These are phyloP conservation scores for Candida sphagnicola DNA, from an alignment of 805 yeast species.

Conservation along the genomic window DNA sequence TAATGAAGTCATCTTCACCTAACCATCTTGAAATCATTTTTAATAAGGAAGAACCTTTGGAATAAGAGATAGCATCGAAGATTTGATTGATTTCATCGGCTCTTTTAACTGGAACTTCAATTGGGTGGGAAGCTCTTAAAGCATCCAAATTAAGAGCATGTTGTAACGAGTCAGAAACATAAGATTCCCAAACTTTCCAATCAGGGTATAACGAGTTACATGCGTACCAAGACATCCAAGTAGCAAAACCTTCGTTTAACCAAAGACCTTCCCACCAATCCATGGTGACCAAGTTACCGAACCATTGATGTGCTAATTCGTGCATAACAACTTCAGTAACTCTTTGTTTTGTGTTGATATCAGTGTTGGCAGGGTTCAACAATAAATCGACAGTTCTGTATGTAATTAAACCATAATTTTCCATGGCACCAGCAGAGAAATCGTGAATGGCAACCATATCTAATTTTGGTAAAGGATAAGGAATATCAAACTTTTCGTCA, in stretches of 20 bases:
- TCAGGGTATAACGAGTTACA: slow-evolving; percentile 74
- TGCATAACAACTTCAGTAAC: slow-evolving; percentile 86
- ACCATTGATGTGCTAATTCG: slow-evolving; percentile 91
- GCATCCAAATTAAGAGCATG: slow-evolving; percentile 73
- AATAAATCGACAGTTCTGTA: slow-evolving; percentile 74
- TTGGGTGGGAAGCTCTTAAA: slow-evolving; percentile 79
- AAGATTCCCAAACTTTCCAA: slow-evolving; percentile 85
- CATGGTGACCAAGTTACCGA: slow-evolving; percentile 86
- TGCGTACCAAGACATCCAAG: slow-evolving; percentile 88
- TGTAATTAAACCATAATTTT: slow-evolving; percentile 78
- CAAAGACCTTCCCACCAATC: slow-evolving; percentile 91
- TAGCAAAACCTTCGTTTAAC: slow-evolving; percentile 87
- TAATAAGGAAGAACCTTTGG: slow-evolving; percentile 75
- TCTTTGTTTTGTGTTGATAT: slow-evolving; percentile 60
- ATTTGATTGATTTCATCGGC: slow-evolving; percentile 82
- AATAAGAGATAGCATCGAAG: slow-evolving; percentile 79
- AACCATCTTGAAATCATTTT: slow-evolving; percentile 79
- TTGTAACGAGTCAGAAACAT: slow-evolving; percentile 74
- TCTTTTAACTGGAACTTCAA: slow-evolving; percentile 74
- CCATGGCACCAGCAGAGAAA: slow-evolving; percentile 88
- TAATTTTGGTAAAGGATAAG: slow-evolving; percentile 76
- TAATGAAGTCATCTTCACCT: slow-evolving; percentile 71
- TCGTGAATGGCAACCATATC: slow-evolving; percentile 83
- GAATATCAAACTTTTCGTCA: slow-evolving; percentile 67
- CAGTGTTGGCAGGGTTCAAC: slow-evolving; percentile 67